Percentiles rank a stretch among this genome's conserved stretches.
These are phyloP conservation scores for Colletotrichum filicis DNA, from an alignment of 2,329 filamentous ascomycete species.

Conservation along the genomic window DNA sequence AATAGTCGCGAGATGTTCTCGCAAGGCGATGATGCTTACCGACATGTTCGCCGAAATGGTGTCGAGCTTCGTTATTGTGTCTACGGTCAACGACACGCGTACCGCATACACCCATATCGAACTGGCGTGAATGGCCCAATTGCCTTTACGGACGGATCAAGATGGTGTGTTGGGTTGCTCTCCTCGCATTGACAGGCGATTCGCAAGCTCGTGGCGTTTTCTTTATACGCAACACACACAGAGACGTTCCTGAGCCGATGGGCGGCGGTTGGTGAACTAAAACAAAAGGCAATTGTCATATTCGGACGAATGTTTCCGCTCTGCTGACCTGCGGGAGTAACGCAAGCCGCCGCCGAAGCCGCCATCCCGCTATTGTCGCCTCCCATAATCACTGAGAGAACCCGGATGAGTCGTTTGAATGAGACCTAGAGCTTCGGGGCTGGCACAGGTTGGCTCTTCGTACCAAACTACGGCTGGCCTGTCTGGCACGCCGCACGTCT, in stretches of 20 bases:
- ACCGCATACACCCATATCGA: constrained; percentile 13
- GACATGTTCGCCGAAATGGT: neutral
- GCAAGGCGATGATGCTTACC: neutral
- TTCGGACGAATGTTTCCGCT: neutral
- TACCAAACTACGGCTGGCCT: neutral
- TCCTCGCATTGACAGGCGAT: constrained; percentile 26
- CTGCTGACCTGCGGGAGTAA: neutral
- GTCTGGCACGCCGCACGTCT: neutral
- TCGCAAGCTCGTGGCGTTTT: constrained; percentile 26
- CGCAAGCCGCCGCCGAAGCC: neutral
- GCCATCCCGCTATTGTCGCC: neutral
- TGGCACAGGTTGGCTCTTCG: neutral
- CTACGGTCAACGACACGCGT: constrained; percentile 23
- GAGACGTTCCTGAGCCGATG: constrained; percentile 12
- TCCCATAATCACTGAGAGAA: neutral
- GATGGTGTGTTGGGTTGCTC: constrained; percentile 22
- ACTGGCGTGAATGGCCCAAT: constrained; percentile 16
- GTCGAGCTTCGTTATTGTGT: neutral
- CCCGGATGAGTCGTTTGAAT: constrained; percentile 11
- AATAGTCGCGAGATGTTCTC: neutral
- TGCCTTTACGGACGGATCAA: neutral
- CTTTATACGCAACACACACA: neutral
- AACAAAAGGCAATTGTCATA: neutral
- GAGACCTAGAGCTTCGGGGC: neutral
- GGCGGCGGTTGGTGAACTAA: neutral